Evolutionary conservation across 768 basidiomycete genomes (phyloP), one percentile per base, ranked within the genome.

Genomic region (Antrodiella citrinella): DNA sequence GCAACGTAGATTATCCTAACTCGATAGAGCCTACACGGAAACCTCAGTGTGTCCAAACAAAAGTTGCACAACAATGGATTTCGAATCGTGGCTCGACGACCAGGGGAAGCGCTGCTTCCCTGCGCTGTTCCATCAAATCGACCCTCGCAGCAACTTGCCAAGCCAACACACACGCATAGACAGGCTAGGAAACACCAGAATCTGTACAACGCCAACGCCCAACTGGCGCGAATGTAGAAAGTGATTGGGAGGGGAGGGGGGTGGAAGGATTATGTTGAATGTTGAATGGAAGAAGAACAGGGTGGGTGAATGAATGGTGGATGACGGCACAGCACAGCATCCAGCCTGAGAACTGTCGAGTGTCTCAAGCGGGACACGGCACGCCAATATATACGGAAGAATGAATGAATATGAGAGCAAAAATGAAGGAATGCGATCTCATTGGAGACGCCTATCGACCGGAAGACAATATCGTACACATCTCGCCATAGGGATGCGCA

Each of bases 61-160:
- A 23, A 26, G 30, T 38, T 45, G 30, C 25, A 38, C 44, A 15
- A 35, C 39, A 26, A 21, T n/a, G 47, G 30, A 20, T 20, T 22
- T 47, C 30, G 26, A 26, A 35, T 35, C 7, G 15, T 35, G 7
- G 7, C 53, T 44, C 48, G 50, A 55, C 58, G 62, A 62, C 60
- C 62, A 30, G 60, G 59, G 63, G 62, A 67, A 70, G 68, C 61
- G 61, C 70, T 65, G 71, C 70, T 67, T 66, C 65, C 65, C 64
- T 61, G 56, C 62, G 60, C 57, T 51, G 54, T 57, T 56, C 66
- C 60, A 44, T 47, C 48, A 54, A 56, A 62, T 51, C 57, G 51
- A 59, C 52, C 50, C 47, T 49, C 54, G 54, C 62, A 63, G 54
- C 58, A 59, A 59, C 54, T 47, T 38, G 52, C 54, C 48, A 49